Evolutionary conservation across 1,284 basidiomycete genomes (phyloP), one percentile per base, ranked within the genome.

Genomic region (Bondarzewia mesenterica): DNA sequence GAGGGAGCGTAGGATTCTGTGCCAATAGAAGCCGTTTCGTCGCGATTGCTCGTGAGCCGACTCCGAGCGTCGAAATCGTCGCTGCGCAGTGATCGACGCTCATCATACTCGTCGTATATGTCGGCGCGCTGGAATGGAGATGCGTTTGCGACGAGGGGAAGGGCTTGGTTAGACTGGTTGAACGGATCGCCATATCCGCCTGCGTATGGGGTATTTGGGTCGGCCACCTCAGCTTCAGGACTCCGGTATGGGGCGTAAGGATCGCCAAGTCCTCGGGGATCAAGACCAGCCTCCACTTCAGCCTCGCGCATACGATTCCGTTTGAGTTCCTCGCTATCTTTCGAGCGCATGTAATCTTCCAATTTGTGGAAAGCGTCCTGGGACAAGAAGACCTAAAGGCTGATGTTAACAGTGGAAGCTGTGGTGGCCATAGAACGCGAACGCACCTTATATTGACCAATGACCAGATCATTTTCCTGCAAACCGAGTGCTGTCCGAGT

Each of bases 1-100:
- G 90, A 93, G 0, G 93, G 93, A 0, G 92, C 93, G 59, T 97
- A 98, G 0, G 85, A 87, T 59, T 93, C 92, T 2, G 89, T 89
- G 5, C 89, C 90, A 50, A 88, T 84, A 0, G 89, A 92, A 44
- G 75, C 73, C 0, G 82, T 77, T 43, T 92, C 91, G 49, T 90
- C 89, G 37, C 80, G 77, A 47, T 84, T 75, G 51, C 81, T 85
- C 0, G 84, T 88, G 46, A 85, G 73, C 38, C 82, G 76, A 59
- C 85, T 89, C 3, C 79, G 78, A 3, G 73, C 78, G 56, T 92
- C 88, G 51, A 78, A 87, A 51, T 89, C 82, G 16, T 89, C 85
- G 45, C 79, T 82, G n/a, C 77, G 75, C 47, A 86, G 67, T 0
- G 85, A 87, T 59, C 84, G 78, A 56, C 80, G 74, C 49, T 93